Percentiles rank a stretch among this genome's conserved stretches.
These are phyloP conservation scores for Candolleomyces aberdarensis DNA, from an alignment of 768 basidiomycete genomes.

Conservation along the genomic window DNA sequence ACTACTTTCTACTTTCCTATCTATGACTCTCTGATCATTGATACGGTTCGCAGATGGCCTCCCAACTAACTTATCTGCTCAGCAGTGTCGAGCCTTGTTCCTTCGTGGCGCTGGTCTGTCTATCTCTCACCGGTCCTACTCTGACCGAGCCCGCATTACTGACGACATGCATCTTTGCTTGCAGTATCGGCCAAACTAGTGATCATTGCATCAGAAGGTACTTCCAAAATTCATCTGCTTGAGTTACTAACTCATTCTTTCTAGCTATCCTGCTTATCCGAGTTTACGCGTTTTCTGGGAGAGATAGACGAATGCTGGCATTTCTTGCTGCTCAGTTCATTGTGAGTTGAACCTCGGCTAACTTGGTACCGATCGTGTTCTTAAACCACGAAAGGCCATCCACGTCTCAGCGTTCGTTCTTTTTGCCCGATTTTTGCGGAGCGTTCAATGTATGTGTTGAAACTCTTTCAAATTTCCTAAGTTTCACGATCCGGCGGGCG, in stretches of 20 bases:
- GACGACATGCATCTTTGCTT: neutral
- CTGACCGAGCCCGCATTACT: neutral
- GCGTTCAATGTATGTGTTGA: neutral
- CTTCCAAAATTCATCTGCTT: neutral
- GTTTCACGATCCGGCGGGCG: neutral
- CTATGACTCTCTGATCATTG: too few species aligned
- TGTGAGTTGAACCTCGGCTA: neutral
- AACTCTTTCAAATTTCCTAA: neutral
- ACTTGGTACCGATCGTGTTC: neutral
- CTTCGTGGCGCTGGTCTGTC: too few species aligned
- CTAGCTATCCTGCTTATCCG: neutral
- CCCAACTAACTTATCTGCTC: neutral
- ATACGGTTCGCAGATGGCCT: neutral
- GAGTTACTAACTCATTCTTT: neutral
- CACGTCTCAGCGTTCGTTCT: neutral
- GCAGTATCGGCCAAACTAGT: neutral
- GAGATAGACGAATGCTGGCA: neutral
- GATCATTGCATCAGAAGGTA: neutral
- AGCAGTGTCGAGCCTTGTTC: neutral
- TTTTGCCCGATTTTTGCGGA: neutral
- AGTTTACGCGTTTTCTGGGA: neutral
- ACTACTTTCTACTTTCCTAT: neutral
- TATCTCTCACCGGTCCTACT: neutral
- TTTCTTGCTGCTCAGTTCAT: neutral
- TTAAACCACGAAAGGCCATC: neutral